Evolutionary conservation across 2,329 filamentous ascomycete genomes (phyloP).

Genomic region (Cladosporium sp.): DNA sequence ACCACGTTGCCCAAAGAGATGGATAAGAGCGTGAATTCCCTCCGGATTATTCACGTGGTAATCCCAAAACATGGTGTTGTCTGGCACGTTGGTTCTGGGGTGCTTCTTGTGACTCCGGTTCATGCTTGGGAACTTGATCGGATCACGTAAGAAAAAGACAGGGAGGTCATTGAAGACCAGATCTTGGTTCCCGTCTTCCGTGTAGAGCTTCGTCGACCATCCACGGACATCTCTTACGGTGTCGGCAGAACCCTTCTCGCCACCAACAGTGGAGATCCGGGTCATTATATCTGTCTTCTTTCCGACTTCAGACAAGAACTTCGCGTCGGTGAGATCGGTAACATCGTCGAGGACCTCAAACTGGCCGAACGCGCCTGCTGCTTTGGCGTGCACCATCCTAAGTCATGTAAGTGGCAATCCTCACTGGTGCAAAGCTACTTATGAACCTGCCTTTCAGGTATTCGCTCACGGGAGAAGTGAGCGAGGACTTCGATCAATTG

Average conservation of each 20-base stretch:
- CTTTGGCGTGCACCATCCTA: conserved; percentile 29
- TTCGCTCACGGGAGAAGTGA: conserved; percentile 59
- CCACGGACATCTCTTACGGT: conserved; percentile 48
- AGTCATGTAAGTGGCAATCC: not conserved
- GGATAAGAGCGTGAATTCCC: conserved; percentile 35
- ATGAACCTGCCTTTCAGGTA: conserved; percentile 48
- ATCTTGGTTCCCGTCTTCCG: conserved; percentile 50
- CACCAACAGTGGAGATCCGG: conserved; percentile 40
- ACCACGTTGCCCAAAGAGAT: conserved; percentile 41
- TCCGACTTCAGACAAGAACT: conserved; percentile 51
- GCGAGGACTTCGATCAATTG: conserved; percentile 59
- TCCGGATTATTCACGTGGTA: conserved; percentile 43
- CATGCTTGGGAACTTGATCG: conserved; percentile 39
- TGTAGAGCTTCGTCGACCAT: conserved; percentile 50
- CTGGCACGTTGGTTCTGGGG: conserved; percentile 20
- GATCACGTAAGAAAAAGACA: conserved; percentile 43
- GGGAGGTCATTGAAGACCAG: conserved; percentile 41
- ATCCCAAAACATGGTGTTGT: conserved; percentile 35
- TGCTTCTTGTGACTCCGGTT: conserved; percentile 34
- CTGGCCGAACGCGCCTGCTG: conserved; percentile 20
- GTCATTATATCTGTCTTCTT: conserved; percentile 50
- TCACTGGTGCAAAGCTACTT: conserved; percentile 17
- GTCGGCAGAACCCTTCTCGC: conserved; percentile 45
- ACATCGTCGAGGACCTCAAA: conserved; percentile 60
- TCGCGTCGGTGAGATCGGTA: conserved; percentile 52